These are phyloP conservation scores for Arabidopsis hybrid DNA, from an alignment of 441 rosid species.

Conservation along the genomic window DNA sequence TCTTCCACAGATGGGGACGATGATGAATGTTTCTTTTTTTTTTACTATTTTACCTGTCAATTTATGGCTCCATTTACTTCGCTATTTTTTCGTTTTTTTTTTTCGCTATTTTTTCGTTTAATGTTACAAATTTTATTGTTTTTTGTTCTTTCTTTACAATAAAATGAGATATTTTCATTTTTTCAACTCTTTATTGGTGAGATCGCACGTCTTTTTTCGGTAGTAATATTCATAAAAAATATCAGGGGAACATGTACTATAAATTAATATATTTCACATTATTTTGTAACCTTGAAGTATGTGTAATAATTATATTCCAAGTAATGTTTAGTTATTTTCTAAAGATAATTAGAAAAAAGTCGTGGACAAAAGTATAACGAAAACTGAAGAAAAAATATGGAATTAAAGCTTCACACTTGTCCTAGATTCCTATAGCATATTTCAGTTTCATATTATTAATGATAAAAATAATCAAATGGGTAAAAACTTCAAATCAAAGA, in stretches of 20 bases:
- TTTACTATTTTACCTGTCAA: constrained; percentile 35
- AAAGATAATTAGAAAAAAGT: too few relatives aligned
- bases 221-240: constrained; percentile 12
- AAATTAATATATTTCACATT: constrained; percentile 8
- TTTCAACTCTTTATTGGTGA: constrained; percentile 22
- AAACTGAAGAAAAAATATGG: not conserved
- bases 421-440: not conserved
- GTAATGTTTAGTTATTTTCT: not conserved
- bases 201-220: constrained; percentile 39
- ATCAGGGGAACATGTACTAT: constrained; percentile 7
- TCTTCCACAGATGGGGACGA: constrained; percentile 49
- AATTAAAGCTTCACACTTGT: not conserved
- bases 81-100: not conserved
- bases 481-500: too few relatives aligned
- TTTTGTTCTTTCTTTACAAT: not conserved
- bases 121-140: not conserved
- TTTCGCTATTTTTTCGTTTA: too few relatives aligned
- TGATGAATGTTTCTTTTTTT: constrained; percentile 22
- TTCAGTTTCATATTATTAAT: too few relatives aligned
- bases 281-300: constrained; percentile 13
- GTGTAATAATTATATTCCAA: constrained; percentile 16
- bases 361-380: not conserved
- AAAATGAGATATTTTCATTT: constrained; percentile 1
- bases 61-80: constrained; percentile 19
- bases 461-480: too few relatives aligned